A percentile compares a stretch with the other conserved stretches of the same genome.
Conservation (phyloP, 192 early-diverging fungal genomes). For the Rhizophagus sp. region DNA sequence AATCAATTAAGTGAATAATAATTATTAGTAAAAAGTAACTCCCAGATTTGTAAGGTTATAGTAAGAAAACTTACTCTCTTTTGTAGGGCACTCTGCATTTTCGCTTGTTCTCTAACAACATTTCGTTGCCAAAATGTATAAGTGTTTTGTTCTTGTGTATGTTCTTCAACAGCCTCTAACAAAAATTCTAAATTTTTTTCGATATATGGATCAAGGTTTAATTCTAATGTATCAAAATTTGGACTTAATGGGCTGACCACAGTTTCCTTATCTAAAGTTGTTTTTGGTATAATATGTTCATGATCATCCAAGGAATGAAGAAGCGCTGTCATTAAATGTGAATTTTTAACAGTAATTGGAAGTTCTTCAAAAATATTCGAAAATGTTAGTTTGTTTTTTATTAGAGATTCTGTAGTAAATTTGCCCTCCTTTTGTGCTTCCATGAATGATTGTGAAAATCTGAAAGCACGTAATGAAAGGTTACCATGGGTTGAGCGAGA, state of each 20-base stretch:
- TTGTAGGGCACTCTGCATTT: slow-evolving; percentile 60
- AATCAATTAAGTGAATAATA: neutral
- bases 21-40: neutral
- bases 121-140: slow-evolving; percentile 96
- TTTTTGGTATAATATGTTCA: slow-evolving; percentile 59
- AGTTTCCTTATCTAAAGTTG: slow-evolving; percentile 43
- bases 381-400: slow-evolving; percentile 76
- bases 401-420: slow-evolving; percentile 83
- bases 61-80: slow-evolving; percentile 57
- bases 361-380: slow-evolving; percentile 89
- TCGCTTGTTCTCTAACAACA: slow-evolving; percentile 83
- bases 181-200: slow-evolving; percentile 87
- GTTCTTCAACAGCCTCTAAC: slow-evolving; percentile 83
- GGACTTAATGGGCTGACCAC: slow-evolving; percentile 51
- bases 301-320: slow-evolving; percentile 67
- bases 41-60: neutral
- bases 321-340: slow-evolving; percentile 76
- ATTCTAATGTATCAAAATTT: slow-evolving; percentile 73
- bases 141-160: slow-evolving; percentile 87
- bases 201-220: slow-evolving; percentile 80
- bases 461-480: slow-evolving; percentile 82
- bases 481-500: slow-evolving; percentile 83
- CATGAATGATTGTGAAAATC: slow-evolving; percentile 85
- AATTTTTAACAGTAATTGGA: slow-evolving; percentile 86
- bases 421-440: slow-evolving; percentile 76